These are phyloP conservation scores for Glarea lozoyensis DNA, from an alignment of 495 filamentous ascomycete genomes.

Conservation along the genomic window DNA sequence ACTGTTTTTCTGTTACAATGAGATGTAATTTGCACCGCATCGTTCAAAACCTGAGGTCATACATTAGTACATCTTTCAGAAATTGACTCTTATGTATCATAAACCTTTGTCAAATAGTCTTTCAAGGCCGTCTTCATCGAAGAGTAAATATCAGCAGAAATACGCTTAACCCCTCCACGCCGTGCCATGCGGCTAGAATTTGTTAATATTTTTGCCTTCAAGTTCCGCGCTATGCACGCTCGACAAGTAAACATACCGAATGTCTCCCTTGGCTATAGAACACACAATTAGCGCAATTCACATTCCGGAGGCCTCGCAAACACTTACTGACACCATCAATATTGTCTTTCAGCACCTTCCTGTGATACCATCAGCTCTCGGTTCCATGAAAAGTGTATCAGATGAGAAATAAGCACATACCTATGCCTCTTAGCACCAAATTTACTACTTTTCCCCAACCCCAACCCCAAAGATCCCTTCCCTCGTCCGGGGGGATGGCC, in stretches of 20 bases:
- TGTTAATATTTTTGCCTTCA: background rate
- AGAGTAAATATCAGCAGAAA: constrained; percentile 61
- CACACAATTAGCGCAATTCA: too few species aligned
- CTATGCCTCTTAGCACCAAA: background rate
- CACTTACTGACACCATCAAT: constrained; percentile 57
- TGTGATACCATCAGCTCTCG: constrained; percentile 17
- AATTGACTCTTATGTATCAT: constrained; percentile 4
- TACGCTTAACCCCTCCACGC: constrained; percentile 69
- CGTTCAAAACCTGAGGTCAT: constrained; percentile 37
- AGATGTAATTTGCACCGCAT: constrained; percentile 42
- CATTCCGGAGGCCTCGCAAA: too few species aligned
- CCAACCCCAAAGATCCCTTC: constrained; percentile 16
- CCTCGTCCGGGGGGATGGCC: too few species aligned
- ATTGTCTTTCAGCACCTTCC: constrained; percentile 53
- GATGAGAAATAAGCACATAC: background rate
- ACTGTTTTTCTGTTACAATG: constrained; percentile 45
- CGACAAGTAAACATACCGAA: constrained; percentile 44
- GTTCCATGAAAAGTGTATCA: background rate
- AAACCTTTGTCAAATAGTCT: constrained; percentile 42
- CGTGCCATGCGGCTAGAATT: constrained; percentile 60
- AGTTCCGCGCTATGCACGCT: background rate
- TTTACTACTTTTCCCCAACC: constrained; percentile 11
- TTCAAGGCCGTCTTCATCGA: constrained; percentile 50
- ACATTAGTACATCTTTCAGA: background rate
- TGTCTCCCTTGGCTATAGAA: constrained; percentile 48